Percentiles rank a stretch among this genome's conserved stretches.
These are phyloP conservation scores for Cadophora malorum DNA, from an alignment of 2,329 filamentous ascomycete species.

Conservation along the genomic window DNA sequence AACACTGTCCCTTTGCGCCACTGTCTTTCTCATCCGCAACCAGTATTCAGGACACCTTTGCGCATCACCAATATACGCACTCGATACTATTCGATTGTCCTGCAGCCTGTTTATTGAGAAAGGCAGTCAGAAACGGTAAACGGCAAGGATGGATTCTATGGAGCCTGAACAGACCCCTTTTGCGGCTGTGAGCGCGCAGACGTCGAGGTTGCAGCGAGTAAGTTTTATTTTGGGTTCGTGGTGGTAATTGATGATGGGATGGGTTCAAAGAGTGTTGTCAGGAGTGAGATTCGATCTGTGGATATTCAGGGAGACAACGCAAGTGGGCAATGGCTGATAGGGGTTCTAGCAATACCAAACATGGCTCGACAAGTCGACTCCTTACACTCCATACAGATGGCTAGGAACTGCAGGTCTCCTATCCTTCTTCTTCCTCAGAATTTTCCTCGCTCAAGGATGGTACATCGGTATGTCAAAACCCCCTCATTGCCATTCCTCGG, in stretches of 20 bases:
- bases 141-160: constrained; percentile 74
- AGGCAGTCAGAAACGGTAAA: constrained; percentile 5
- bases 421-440: constrained; percentile 83
- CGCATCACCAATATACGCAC: constrained; percentile 1
- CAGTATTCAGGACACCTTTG: constrained; percentile 8
- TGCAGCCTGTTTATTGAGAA: neutral
- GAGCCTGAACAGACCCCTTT: constrained; percentile 93
- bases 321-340: constrained; percentile 31
- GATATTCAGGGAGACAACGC: neutral
- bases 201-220: constrained; percentile 75
- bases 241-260: neutral
- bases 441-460: constrained; percentile 94
- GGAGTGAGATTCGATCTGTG: neutral
- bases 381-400: constrained; percentile 91
- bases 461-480: constrained; percentile 79
- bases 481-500: neutral
- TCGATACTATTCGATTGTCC: constrained; percentile 1
- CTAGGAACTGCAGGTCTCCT: constrained; percentile 78
- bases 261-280: neutral
- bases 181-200: constrained; percentile 86
- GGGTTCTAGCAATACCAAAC: constrained; percentile 82
- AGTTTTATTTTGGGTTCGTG: constrained; percentile 45
- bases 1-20: constrained; percentile 26
- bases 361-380: constrained; percentile 91
- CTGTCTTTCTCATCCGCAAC: constrained; percentile 18